These are phyloP conservation scores for Aspergillus steynii DNA, from an alignment of 495 filamentous ascomycete species.

Conservation along the genomic window DNA sequence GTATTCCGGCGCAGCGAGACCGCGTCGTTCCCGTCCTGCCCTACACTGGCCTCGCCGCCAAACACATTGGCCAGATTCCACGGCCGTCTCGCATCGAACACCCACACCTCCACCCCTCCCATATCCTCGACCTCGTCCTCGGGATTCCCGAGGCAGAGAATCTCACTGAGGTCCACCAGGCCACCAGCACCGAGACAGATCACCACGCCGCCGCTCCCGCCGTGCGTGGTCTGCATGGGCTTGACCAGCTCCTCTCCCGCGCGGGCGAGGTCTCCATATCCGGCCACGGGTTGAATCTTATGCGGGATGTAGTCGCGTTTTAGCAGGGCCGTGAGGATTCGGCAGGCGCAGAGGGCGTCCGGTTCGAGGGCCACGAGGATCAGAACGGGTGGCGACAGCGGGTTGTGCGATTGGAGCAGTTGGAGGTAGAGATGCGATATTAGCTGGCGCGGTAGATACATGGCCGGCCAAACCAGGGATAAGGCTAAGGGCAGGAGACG, in stretches of 20 bases:
- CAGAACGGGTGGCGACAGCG: slow-evolving; percentile 85
- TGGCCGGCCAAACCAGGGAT: slow-evolving; percentile 36
- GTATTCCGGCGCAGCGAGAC: slow-evolving; percentile 50
- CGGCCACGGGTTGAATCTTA: slow-evolving; percentile 92
- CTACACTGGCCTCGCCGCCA: slow-evolving; percentile 60
- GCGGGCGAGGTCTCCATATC: slow-evolving; percentile 85
- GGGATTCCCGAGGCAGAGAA: slow-evolving; percentile 62
- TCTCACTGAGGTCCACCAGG: slow-evolving; percentile 76
- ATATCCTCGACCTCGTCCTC: slow-evolving; percentile 59
- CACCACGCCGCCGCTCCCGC: slow-evolving; percentile 81
- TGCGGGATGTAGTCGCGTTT: slow-evolving; percentile 98
- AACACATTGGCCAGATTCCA: slow-evolving; percentile 97
- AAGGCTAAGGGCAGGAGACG: neutral
- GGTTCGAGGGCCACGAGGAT: slow-evolving; percentile 92
- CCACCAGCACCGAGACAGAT: slow-evolving; percentile 93
- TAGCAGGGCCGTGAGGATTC: slow-evolving; percentile 85
- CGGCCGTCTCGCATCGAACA: slow-evolving; percentile 85
- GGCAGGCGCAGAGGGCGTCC: slow-evolving; percentile 92
- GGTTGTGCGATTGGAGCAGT: slow-evolving; percentile 76
- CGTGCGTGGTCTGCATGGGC: slow-evolving; percentile 78
- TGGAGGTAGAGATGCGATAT: slow-evolving; percentile 89
- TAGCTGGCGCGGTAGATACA: slow-evolving; percentile 92
- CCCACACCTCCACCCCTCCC: slow-evolving; percentile 86
- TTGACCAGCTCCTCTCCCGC: slow-evolving; percentile 72
- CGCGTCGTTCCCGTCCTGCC: slow-evolving; percentile 44